phyloP scores from a whole-genome alignment of 306 rosid species.

The Vigna radiata region DNA sequence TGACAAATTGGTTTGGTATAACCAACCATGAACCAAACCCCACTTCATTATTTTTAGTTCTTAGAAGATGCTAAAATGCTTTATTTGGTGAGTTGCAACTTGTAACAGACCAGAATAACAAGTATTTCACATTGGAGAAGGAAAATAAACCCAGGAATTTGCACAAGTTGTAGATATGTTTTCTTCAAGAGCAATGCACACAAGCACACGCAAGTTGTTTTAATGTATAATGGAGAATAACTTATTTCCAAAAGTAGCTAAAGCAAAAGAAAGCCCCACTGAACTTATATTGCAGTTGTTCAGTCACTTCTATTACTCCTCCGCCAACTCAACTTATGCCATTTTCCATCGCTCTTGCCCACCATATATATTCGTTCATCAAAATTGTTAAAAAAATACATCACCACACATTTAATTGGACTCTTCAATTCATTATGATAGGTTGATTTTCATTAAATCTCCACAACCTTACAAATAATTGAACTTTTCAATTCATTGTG shows the following conservation, averaged over 20 bases:
- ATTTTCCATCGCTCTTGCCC: no score
- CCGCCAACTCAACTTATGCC: not conserved
- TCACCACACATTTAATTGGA: no score
- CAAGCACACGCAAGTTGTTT: not conserved
- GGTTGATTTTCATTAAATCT: no score
- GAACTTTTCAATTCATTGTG: no score
- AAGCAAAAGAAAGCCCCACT: not conserved
- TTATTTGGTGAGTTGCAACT: not conserved
- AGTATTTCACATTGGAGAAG: slow-evolving; percentile 25
- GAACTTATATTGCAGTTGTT: not conserved
- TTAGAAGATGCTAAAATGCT: not conserved
- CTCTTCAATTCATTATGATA: no score
- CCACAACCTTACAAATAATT: no score
- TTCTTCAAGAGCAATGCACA: not conserved
- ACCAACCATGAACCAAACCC: not conserved
- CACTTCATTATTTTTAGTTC: slow-evolving; percentile 8
- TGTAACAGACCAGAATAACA: not conserved
- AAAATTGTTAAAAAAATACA: no score
- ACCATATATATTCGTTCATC: not conserved
- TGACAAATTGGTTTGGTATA: not conserved
- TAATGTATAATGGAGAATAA: not conserved
- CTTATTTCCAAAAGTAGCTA: not conserved
- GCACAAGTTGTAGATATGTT: not conserved
- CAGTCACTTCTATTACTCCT: not conserved
- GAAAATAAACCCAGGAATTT: not conserved